A percentile compares a stretch with the other conserved stretches of the same genome.
phyloP scores from a whole-genome alignment of 768 basidiomycete genomes.

The Gelatoporia subvermispora region DNA sequence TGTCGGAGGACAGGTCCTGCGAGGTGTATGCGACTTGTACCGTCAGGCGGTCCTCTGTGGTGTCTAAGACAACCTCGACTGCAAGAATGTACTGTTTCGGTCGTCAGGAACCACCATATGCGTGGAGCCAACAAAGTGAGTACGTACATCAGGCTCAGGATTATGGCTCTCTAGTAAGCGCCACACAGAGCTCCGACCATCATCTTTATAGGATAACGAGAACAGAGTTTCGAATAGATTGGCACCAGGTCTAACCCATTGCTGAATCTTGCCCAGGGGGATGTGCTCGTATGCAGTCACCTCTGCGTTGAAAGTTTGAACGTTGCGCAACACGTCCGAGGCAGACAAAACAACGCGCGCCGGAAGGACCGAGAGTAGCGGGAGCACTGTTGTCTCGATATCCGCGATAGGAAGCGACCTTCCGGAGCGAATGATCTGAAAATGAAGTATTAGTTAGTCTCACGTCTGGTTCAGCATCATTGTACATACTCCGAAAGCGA shows the following conservation, averaged over 20 bases:
- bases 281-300: conserved; percentile 26
- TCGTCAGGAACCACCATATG: not conserved
- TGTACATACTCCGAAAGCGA: conserved; percentile 28
- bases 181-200: conserved; percentile 17
- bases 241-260: conserved; percentile 19
- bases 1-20: conserved; percentile 10
- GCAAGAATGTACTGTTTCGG: conserved; percentile 13
- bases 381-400: conserved; percentile 19
- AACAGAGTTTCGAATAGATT: conserved; percentile 28
- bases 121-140: not conserved
- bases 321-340: conserved; percentile 12
- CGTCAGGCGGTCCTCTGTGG: conserved; percentile 11
- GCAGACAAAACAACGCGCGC: conserved; percentile 17
- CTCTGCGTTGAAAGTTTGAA: conserved; percentile 25
- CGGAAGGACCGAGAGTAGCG: conserved; percentile 26
- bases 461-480: not conserved
- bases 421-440: conserved; percentile 28
- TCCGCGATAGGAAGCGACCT: conserved; percentile 23
- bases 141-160: conserved; percentile 27
- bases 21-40: conserved; percentile 21
- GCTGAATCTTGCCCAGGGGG: conserved; percentile 26
- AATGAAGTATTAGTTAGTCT: not conserved
- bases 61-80: conserved; percentile 22
- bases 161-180: conserved; percentile 24
- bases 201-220: conserved; percentile 24